Conservation (phyloP, 306 rosid genomes). For the Acacia crassicarpa region DNA sequence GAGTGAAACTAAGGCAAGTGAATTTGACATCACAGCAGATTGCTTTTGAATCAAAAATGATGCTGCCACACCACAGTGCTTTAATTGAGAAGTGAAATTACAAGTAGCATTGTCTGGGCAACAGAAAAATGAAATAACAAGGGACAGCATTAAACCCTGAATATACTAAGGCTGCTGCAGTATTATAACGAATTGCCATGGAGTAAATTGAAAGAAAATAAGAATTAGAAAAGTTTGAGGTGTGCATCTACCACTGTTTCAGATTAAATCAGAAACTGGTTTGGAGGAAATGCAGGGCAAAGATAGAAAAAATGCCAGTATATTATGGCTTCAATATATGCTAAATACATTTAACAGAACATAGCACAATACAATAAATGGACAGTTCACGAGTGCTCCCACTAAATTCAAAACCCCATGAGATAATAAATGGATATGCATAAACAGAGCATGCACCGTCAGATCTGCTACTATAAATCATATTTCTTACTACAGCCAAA, state of each 20-base stretch:
- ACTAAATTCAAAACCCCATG: not conserved
- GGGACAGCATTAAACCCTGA: not conserved
- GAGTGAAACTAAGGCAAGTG: not conserved
- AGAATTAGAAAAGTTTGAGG: not conserved
- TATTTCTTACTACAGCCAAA: slow-evolving; percentile 8
- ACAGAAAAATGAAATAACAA: slow-evolving; percentile 6
- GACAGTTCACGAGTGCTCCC: not conserved
- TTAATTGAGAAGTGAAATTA: not conserved
- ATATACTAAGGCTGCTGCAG: not conserved
- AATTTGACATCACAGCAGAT: not conserved
- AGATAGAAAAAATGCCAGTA: not conserved
- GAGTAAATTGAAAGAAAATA: not conserved
- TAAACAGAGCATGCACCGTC: not conserved
- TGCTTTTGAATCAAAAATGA: not conserved
- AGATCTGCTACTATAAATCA: slow-evolving; percentile 7
- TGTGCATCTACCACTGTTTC: not conserved
- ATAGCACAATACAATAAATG: not conserved
- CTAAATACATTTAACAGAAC: not conserved
- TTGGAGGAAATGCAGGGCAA: not conserved
- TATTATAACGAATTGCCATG: not conserved
- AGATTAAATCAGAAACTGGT: not conserved
- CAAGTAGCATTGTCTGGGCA: not conserved
- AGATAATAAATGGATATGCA: not conserved
- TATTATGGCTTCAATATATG: not conserved
- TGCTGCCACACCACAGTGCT: not conserved